Conservation (phyloP, 352 stramenopile species). For the Globisporangium megalacanthum region DNA sequence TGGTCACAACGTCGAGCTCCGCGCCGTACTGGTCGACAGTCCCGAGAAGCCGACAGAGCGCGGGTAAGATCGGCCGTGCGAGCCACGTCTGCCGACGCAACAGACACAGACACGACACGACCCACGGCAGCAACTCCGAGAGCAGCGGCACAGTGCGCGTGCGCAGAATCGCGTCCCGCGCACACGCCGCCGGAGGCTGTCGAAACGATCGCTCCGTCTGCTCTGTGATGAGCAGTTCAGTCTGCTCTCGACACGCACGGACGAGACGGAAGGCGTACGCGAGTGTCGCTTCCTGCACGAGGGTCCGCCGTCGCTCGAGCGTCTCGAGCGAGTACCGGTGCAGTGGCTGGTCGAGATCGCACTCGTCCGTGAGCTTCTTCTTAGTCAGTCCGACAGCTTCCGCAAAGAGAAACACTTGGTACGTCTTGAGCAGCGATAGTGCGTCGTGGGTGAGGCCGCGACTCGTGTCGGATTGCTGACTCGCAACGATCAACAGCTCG, state of each 20-base stretch:
- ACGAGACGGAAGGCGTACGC: conserved; percentile 66
- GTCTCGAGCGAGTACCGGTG: background rate
- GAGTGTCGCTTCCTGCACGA: conserved; percentile 66
- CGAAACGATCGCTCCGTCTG: conserved; percentile 52
- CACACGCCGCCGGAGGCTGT: conserved; percentile 16
- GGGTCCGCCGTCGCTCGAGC: conserved; percentile 20
- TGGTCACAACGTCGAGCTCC: conserved; percentile 50
- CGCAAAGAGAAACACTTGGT: conserved; percentile 72
- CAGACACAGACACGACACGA: conserved; percentile 75
- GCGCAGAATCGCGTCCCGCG: conserved; percentile 28
- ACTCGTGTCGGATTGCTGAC: conserved; percentile 12
- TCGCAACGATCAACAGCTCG: conserved; percentile 30
- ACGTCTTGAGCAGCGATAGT: conserved; percentile 58
- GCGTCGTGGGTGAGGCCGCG: conserved; percentile 29
- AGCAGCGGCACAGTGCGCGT: conserved; percentile 46
- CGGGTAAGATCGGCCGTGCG: conserved; percentile 58
- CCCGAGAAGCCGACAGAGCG: conserved; percentile 55
- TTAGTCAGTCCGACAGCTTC: conserved; percentile 69
- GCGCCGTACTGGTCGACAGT: conserved; percentile 73
- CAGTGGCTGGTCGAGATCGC: background rate
- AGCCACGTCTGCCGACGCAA: conserved; percentile 78
- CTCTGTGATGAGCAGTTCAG: conserved; percentile 35
- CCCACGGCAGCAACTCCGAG: conserved; percentile 66
- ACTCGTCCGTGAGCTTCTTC: conserved; percentile 15
- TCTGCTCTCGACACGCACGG: conserved; percentile 45